Evolutionary conservation across 305 asterid species (phyloP), one percentile per base, ranked within the genome.

Genomic region (Vinca major): DNA sequence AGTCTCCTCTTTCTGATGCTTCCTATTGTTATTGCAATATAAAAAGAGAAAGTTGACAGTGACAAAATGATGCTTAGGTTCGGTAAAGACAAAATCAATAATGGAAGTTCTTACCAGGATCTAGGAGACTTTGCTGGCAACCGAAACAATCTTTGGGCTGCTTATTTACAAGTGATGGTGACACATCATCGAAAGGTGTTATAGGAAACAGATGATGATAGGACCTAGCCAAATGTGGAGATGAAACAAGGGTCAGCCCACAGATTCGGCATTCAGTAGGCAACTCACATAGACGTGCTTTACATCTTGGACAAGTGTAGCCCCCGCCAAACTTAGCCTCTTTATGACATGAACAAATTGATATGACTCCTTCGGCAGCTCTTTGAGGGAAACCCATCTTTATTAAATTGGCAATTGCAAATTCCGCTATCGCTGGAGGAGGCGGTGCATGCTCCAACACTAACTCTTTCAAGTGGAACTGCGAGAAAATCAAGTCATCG

Each of bases 321-420:
- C 99, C 97, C n/a, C 90, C 97, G 62, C 96, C 96, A 74, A 84
- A 78, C 82, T 90, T 93, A 67, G 94, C 94, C 78, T 88, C 99
- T 78, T 89, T 89, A 71, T 93, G 99, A 73, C 99, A 93, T 19
- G 95, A 86, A 77, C 99, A 93, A 19, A 93, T 93, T 62, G 99
- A 90, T 62, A 90, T 83, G 11, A 84, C 89, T 63, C 96, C 94
- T 81, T 90, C 95, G 33, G 97, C 99, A 53, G 95, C 92, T 84
- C 97, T 86, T 74, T 93, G 99, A 55, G 99, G 96, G 76, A 93
- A 93, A 9, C 98, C 98, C 97, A 93, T 93, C 88, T 82, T 89
- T 68, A 93, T 93, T 80, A 93, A 80, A 86, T 87, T 92, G 21
- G 98, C 88, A 69, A 86, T 65, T 51, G 98, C 96, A 70, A 90